A percentile compares a stretch with the other conserved stretches of the same genome.
These are phyloP conservation scores for Flammula alnicola DNA, from an alignment of 1,284 basidiomycete genomes.

Conservation along the genomic window DNA sequence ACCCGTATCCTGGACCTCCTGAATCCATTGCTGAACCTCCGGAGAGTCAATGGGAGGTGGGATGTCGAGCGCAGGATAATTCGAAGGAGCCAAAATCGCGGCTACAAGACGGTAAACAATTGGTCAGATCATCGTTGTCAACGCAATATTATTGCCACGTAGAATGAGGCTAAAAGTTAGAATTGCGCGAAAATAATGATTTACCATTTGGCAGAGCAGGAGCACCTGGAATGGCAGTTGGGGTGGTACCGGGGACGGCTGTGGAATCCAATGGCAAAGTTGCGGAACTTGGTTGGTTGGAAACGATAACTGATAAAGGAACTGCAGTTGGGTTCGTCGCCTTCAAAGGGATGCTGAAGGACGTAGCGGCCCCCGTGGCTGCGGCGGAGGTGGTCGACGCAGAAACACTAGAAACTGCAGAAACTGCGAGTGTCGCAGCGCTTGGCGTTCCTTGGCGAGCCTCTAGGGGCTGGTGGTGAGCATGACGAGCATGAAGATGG, in stretches of 20 bases:
- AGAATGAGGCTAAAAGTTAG: constrained; percentile 3
- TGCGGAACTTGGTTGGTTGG: constrained; percentile 41
- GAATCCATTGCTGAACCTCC: constrained; percentile 76
- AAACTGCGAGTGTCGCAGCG: constrained; percentile 9
- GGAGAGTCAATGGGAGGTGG: constrained; percentile 70
- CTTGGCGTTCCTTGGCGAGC: constrained; percentile 13
- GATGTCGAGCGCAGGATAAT: constrained; percentile 76
- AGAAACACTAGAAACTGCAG: background rate
- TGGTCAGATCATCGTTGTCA: background rate
- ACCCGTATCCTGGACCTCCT: constrained; percentile 60
- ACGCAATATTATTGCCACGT: background rate
- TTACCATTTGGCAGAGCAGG: constrained; percentile 55
- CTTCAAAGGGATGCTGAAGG: constrained; percentile 41
- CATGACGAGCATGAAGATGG: constrained; percentile 17
- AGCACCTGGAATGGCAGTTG: constrained; percentile 50
- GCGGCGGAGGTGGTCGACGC: too few relatives aligned
- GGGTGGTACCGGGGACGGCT: constrained; percentile 46
- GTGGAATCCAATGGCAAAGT: constrained; percentile 44
- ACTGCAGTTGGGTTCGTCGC: constrained; percentile 66
- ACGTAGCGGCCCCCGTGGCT: too few relatives aligned
- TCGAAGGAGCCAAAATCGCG: constrained; percentile 43
- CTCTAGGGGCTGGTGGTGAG: constrained; percentile 20
- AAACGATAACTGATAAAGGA: constrained; percentile 51
- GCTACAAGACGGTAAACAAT: constrained; percentile 34
- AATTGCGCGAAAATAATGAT: constrained; percentile 30